Percentiles rank a stretch among this genome's conserved stretches.
Conservation (phyloP, 306 rosid genomes). For the Dalbergia cochinchinensis region DNA sequence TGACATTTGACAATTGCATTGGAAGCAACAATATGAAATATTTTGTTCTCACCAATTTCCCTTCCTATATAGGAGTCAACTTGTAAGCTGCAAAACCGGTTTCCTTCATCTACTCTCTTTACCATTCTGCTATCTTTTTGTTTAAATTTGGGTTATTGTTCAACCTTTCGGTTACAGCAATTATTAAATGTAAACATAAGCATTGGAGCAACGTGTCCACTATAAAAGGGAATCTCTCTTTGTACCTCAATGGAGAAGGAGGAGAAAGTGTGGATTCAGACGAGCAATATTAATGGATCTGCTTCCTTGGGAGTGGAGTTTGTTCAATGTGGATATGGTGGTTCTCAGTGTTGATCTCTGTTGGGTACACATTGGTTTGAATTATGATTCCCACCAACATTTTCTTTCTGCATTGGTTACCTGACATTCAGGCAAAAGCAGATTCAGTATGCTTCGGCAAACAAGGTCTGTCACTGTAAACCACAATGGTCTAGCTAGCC, state of each 20-base stretch:
- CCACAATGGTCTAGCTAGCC: not conserved
- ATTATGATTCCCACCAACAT: conserved; percentile 63
- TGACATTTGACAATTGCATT: conserved; percentile 10
- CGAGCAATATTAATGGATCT: conserved; percentile 3
- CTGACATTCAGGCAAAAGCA: conserved; percentile 53
- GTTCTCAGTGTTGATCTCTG: conserved; percentile 49
- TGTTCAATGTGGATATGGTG: conserved; percentile 45
- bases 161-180: not conserved
- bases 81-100: not conserved
- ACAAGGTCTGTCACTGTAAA: conserved; percentile 52
- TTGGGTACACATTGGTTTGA: conserved; percentile 61
- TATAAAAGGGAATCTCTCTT: not conserved
- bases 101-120: not conserved
- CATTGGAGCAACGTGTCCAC: not conserved
- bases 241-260: not conserved
- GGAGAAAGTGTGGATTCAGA: conserved; percentile 33
- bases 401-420: conserved; percentile 53
- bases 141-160: conserved; percentile 2
- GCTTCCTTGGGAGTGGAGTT: conserved; percentile 37
- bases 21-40: not conserved
- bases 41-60: conserved; percentile 2
- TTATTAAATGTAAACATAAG: conserved; percentile 5
- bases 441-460: conserved; percentile 57
- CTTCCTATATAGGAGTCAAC: not conserved
- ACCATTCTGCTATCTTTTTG: conserved; percentile 7